Percentiles rank a stretch among this genome's conserved stretches.
phyloP scores from a whole-genome alignment of 306 rosid genomes.

The Geum urbanum region DNA sequence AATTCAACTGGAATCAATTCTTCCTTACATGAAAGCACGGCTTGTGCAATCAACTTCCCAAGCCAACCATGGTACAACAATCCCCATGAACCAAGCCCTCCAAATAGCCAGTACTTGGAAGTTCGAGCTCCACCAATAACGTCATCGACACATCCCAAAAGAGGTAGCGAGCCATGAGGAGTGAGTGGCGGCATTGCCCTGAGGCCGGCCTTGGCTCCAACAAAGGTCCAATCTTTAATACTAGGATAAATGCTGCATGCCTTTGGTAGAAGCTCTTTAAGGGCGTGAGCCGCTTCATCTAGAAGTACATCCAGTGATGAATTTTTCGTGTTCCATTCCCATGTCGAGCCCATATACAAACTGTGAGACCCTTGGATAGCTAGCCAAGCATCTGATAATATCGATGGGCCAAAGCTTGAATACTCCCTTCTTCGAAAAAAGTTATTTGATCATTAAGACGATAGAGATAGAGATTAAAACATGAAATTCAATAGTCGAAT shows the following conservation, averaged over 20 bases:
- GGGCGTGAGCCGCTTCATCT: conserved; percentile 60
- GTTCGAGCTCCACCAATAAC: conserved; percentile 32
- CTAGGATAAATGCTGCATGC: conserved; percentile 58
- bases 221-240: conserved; percentile 58
- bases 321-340: conserved; percentile 86
- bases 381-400: conserved; percentile 88
- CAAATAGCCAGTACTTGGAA: conserved; percentile 79
- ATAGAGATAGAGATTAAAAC: neutral
- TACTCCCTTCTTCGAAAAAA: conserved; percentile 49
- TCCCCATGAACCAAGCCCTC: conserved; percentile 92
- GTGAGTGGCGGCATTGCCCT: conserved; percentile 98
- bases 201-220: conserved; percentile 81
- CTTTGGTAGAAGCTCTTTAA: conserved; percentile 71
- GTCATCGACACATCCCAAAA: conserved; percentile 73
- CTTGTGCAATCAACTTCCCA: conserved; percentile 71
- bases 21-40: conserved; percentile 68
- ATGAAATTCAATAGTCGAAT: neutral
- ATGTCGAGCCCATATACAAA: no score
- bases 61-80: conserved; percentile 89
- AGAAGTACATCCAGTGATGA: conserved; percentile 55
- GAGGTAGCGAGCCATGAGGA: conserved; percentile 76
- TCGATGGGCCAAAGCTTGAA: conserved; percentile 64
- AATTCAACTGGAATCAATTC: conserved; percentile 62
- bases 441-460: neutral
- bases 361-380: conserved; percentile 66